Conservation (phyloP, 2,329 filamentous ascomycete genomes). For the Alternaria angustiovoidea region DNA sequence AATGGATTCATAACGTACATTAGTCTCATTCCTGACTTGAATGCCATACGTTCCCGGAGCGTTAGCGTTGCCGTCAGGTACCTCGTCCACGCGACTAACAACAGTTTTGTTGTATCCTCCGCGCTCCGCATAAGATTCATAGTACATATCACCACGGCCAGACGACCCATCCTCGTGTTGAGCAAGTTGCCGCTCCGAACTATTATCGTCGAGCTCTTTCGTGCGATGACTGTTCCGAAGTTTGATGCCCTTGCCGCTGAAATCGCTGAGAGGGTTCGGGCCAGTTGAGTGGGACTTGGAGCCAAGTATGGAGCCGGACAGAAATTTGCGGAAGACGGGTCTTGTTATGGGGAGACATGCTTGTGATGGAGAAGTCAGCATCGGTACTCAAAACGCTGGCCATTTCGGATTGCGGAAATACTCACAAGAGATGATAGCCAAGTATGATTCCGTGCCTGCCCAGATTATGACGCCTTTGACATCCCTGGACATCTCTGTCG, state of each 20-base stretch:
- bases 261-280: background rate
- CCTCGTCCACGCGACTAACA: background rate
- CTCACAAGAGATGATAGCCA: background rate
- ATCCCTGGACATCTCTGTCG: background rate
- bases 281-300: background rate
- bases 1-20: background rate
- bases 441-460: background rate
- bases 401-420: too few species aligned
- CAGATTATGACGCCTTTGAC: background rate
- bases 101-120: background rate
- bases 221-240: background rate
- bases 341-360: background rate
- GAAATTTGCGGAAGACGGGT: background rate
- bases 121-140: background rate
- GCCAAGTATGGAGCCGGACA: background rate
- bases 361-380: background rate
- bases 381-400: background rate
- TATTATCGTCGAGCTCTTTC: background rate
- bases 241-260: background rate
- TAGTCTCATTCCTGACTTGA: background rate
- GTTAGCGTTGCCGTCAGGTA: background rate
- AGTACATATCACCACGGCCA: background rate
- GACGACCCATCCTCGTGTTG: background rate
- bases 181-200: background rate
- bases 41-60: background rate